A percentile compares a stretch with the other conserved stretches of the same genome.
Evolutionary conservation across 2,329 filamentous ascomycete genomes (phyloP).

Genomic region (Colletotrichum orchidophilum): DNA sequence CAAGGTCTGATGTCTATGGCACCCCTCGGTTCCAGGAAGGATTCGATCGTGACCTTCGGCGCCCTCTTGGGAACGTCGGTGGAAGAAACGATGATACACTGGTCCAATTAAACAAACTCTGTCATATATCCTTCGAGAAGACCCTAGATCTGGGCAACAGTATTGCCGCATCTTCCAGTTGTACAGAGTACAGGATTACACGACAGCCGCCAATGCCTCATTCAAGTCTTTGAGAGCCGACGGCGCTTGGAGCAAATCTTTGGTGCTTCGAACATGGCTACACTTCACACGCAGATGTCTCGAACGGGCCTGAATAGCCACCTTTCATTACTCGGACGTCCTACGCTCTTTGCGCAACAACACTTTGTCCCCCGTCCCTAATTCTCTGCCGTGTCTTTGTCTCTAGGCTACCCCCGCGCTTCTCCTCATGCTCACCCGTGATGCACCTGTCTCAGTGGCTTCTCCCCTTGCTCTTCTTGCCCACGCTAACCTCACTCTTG

Average conservation of each 20-base stretch:
- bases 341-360: background rate
- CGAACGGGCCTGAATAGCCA: no score
- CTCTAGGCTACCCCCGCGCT: slow-evolving; percentile 35
- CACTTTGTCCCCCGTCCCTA: background rate
- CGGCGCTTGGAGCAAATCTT: background rate
- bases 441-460: background rate
- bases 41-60: slow-evolving; percentile 3
- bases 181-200: background rate
- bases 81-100: background rate
- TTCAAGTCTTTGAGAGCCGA: background rate
- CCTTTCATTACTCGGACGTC: background rate
- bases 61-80: background rate
- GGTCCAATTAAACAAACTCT: background rate
- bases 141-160: background rate
- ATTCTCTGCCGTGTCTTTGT: background rate
- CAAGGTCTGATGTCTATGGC: background rate
- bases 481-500: slow-evolving; percentile 14
- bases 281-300: background rate
- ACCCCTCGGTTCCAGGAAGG: slow-evolving; percentile 1
- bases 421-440: background rate
- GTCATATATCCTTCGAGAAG: background rate
- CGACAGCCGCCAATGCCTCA: background rate
- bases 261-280: background rate
- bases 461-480: slow-evolving; percentile 1
- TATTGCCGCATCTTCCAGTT: background rate